phyloP scores from a whole-genome alignment of 441 rosid genomes.

The Syzygium malaccense region DNA sequence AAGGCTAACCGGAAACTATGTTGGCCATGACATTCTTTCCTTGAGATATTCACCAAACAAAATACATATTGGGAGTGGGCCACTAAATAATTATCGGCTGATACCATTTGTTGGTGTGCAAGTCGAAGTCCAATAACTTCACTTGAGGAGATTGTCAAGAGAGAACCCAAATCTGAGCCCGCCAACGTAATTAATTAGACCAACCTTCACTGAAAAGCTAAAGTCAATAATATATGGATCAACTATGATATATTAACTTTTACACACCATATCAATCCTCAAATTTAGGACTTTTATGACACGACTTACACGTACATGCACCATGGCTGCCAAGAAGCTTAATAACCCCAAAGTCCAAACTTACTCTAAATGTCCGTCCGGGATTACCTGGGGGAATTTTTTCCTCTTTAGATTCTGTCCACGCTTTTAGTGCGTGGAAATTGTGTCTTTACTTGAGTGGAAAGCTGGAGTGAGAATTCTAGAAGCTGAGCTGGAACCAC shows the following conservation, averaged over 20 bases:
- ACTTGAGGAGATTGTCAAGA: background rate
- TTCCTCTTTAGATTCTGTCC: background rate
- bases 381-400: background rate
- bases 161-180: background rate
- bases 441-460: background rate
- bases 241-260: background rate
- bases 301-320: background rate
- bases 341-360: background rate
- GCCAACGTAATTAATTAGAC: background rate
- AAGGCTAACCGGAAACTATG: background rate
- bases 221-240: background rate
- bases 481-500: background rate
- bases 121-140: background rate
- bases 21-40: background rate
- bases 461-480: background rate
- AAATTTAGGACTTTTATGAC: background rate
- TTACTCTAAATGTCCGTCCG: background rate
- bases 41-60: background rate
- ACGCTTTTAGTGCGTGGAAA: background rate
- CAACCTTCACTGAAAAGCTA: background rate
- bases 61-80: background rate
- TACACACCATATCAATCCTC: background rate
- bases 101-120: background rate
- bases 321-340: background rate
- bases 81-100: accelerated